phyloP scores from a whole-genome alignment of 805 yeast genomes.

The Kazachstania martiniae region DNA sequence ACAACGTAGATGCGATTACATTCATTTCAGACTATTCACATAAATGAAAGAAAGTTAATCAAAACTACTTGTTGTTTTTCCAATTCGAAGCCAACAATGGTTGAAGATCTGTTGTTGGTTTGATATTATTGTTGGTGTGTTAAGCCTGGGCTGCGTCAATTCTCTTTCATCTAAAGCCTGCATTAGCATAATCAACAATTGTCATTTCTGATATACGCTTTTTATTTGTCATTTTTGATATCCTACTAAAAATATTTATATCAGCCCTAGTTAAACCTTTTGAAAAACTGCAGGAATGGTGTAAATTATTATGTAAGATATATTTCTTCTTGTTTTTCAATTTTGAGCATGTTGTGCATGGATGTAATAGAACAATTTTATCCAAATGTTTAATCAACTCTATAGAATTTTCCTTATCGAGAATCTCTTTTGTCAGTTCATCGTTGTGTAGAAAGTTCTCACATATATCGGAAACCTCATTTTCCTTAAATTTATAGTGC shows the following conservation, averaged over 20 bases:
- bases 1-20: too few relatives aligned
- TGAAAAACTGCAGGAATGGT: constrained; percentile 38
- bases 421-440: constrained; percentile 1
- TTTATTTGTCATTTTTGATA: constrained; percentile 6
- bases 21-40: too few relatives aligned
- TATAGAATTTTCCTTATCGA: not conserved
- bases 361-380: constrained; percentile 36
- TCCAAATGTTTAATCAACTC: constrained; percentile 20
- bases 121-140: too few relatives aligned
- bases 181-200: constrained; percentile 11
- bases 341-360: constrained; percentile 45
- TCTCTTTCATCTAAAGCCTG: constrained; percentile 8
- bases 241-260: constrained; percentile 14
- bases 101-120: too few relatives aligned
- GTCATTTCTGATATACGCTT: constrained; percentile 12
- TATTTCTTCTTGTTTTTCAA: constrained; percentile 4
- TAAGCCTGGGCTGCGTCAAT: not conserved
- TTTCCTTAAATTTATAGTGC: constrained; percentile 7
- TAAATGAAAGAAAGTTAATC: too few relatives aligned
- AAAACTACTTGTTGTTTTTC: too few relatives aligned
- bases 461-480: constrained; percentile 5
- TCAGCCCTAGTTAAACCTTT: constrained; percentile 38
- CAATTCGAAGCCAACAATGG: too few relatives aligned
- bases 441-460: constrained; percentile 1
- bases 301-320: not conserved